Evolutionary conservation across 176 grass and related monocot genomes (phyloP), one percentile per base, ranked within the genome.

Genomic region (Aegilops sharonensis): DNA sequence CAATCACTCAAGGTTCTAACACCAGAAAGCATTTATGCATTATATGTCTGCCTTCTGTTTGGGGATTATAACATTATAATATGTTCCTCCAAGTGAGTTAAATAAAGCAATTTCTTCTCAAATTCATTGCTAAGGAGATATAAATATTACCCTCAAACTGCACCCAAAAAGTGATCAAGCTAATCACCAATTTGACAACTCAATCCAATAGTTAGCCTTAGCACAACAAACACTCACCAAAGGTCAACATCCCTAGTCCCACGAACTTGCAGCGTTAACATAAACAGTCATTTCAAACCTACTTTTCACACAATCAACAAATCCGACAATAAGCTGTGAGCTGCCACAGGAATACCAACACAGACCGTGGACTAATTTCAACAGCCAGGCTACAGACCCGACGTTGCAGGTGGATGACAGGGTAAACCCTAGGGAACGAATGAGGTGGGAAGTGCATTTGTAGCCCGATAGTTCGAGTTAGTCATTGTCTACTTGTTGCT

Each of bases 341-440:
- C 27, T 59, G 9, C 50, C 42, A 70, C 5, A 3, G 45, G 48
- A 2, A 79, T 5, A 89, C 14, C 12, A 69, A 21, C 11, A 64
- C 18, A 42, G 71, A 85, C 24, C 72, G 40, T 59, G 31, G 9
- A 20, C 8, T 78, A 81, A 4, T 20, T 13, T 52, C 0, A 64
- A 54, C 40, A 45, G 47, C 57, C 12, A 0, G 59, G 42, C 27
- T 45, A 45, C 25, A 47, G 4, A 81, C 23, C 32, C 48, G 2
- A 36, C 81, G 64, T 24, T 64, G 63, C 50, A 86, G 32, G 8
- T 7, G 10, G 71, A 85, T 25, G 1, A 35, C 42, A 45, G 45
- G 11, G 18, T 30, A 57, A 84, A 68, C 72, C 40, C 56, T 90
- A 90, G 25, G 18, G 68, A 71, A 73, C 69, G 62, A 71, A 73